Percentiles rank a stretch among this genome's conserved stretches.
phyloP scores from a whole-genome alignment of 148 eudicot genomes.

The Fallopia convolvulus region DNA sequence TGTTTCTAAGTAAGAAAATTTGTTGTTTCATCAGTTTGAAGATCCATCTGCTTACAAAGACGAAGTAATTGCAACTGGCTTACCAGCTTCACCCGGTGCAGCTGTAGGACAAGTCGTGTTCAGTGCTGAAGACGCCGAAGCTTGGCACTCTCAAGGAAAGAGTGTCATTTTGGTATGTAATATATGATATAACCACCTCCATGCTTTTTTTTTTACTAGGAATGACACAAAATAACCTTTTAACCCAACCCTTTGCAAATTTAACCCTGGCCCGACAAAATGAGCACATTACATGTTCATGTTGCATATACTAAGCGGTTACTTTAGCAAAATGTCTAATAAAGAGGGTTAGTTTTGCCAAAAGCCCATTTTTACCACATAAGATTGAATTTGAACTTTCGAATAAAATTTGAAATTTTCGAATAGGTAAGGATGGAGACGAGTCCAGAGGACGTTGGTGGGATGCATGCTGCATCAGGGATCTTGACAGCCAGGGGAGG shows the following conservation, averaged over 20 bases:
- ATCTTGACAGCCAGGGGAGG: conserved; percentile 97
- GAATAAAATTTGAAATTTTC: not conserved
- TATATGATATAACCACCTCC: not conserved
- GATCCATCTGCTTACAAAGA: conserved; percentile 76
- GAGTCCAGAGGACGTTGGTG: conserved; percentile 98
- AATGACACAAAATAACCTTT: too few species aligned
- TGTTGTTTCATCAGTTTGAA: conserved; percentile 57
- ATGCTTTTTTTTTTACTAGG: too few species aligned
- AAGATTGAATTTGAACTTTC: not conserved
- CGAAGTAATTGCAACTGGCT: conserved; percentile 63
- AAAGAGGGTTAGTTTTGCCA: not conserved
- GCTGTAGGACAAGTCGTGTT: conserved; percentile 95
- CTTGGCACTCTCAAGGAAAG: conserved; percentile 94
- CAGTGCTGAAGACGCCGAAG: conserved; percentile 89
- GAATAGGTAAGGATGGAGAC: conserved; percentile 63
- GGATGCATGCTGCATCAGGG: conserved; percentile 95
- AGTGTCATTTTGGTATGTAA: conserved; percentile 57
- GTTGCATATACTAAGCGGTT: too few species aligned
- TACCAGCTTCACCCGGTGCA: conserved; percentile 99
- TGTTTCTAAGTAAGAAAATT: not conserved
- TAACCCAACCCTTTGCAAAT: too few species aligned
- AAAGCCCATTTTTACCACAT: not conserved
- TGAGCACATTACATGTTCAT: too few species aligned
- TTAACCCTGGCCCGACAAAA: too few species aligned
- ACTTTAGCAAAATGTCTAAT: too few species aligned